phyloP scores from a whole-genome alignment of 2,329 filamentous ascomycete species.

The Tolypocladium cylindrosporum region DNA sequence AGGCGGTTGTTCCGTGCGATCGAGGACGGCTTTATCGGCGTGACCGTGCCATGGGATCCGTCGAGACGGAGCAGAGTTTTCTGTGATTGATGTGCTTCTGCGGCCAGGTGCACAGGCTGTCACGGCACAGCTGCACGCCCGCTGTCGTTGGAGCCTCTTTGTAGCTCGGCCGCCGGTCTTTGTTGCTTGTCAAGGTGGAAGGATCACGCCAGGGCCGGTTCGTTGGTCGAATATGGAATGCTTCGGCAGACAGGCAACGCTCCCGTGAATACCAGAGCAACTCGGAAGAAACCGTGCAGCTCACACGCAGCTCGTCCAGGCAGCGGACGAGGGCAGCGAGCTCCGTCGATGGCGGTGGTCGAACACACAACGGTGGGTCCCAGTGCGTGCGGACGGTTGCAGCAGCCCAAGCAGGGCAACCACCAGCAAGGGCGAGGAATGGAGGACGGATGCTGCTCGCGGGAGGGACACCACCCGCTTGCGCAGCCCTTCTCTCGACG shows the following conservation, averaged over 20 bases:
- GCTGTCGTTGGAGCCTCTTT: not conserved
- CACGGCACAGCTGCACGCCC: not conserved
- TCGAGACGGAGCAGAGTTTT: not conserved
- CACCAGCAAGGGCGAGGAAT: not conserved
- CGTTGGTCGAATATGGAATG: not conserved
- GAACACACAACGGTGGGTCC: not conserved
- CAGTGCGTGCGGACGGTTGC: not conserved
- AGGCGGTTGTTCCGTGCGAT: not conserved
- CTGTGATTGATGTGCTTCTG: no score
- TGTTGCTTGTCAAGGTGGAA: not conserved
- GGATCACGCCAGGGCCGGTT: not conserved
- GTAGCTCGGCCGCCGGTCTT: not conserved
- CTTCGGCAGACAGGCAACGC: not conserved
- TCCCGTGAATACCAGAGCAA: not conserved
- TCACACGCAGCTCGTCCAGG: not conserved
- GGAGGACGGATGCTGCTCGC: not conserved
- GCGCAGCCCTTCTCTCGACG: not conserved
- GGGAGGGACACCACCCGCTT: not conserved
- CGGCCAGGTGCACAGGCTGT: not conserved
- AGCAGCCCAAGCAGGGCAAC: not conserved
- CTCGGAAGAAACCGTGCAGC: not conserved
- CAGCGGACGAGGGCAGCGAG: not conserved
- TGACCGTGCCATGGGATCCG: conserved; percentile 3
- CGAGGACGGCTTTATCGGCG: not conserved
- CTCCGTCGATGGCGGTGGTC: not conserved